Evolutionary conservation across 768 basidiomycete species (phyloP).

Genomic region (Boletus speciosus): DNA sequence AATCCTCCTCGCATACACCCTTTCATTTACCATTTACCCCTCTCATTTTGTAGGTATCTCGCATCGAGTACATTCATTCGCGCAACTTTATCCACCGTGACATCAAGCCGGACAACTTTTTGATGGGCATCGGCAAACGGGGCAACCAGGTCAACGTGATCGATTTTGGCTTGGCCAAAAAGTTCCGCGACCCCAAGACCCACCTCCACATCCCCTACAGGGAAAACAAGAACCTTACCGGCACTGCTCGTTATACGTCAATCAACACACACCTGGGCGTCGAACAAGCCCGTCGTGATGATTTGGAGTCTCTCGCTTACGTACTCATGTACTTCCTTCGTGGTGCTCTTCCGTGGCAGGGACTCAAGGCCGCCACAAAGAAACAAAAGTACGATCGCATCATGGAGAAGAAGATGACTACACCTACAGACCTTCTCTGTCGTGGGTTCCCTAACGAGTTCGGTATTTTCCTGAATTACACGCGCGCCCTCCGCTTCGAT

Average conservation of each 20-base stretch:
- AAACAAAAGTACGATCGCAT: constrained; percentile 99
- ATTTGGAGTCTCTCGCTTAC: constrained; percentile 96
- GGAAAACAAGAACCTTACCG: constrained; percentile 99
- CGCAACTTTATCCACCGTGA: constrained; percentile 98
- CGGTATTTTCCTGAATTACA: constrained; percentile 98
- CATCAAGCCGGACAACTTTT: constrained; percentile 99
- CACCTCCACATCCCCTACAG: constrained; percentile 99
- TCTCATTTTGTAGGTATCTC: constrained; percentile 70
- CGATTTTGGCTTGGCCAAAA: constrained; percentile 98
- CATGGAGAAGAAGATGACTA: constrained; percentile 99
- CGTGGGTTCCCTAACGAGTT: constrained; percentile 99
- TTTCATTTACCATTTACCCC: constrained; percentile 33
- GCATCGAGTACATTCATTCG: constrained; percentile 99
- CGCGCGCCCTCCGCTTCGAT: constrained; percentile 97
- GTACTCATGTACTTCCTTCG: constrained; percentile 99
- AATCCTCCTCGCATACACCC: constrained; percentile 24
- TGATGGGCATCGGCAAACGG: constrained; percentile 99
- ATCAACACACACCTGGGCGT: constrained; percentile 99
- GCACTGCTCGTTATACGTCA: constrained; percentile 97
- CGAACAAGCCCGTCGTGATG: constrained; percentile 96
- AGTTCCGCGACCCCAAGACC: constrained; percentile 99
- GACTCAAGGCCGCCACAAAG: constrained; percentile 99
- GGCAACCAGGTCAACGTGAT: constrained; percentile 99
- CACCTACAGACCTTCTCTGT: constrained; percentile 93
- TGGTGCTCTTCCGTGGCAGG: constrained; percentile 97